These are phyloP conservation scores for Geotrichum reessii DNA, from an alignment of 1,139 yeast genomes.

Conservation along the genomic window DNA sequence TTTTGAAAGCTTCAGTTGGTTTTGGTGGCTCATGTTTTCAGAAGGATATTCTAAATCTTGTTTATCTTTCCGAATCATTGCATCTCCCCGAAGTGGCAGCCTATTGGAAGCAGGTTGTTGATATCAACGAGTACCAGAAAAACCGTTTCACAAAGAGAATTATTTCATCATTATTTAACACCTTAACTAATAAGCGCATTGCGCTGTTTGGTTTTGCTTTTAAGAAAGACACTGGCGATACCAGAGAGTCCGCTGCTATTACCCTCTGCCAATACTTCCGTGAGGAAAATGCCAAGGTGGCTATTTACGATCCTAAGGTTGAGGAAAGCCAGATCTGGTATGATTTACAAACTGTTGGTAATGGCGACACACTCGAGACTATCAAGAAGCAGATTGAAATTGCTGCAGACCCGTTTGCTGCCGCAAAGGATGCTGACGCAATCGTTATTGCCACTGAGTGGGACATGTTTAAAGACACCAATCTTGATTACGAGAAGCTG, in stretches of 20 bases:
- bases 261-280: constrained; percentile 27
- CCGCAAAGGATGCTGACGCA: constrained; percentile 30
- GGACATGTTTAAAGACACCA: constrained; percentile 28
- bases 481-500: constrained; percentile 28
- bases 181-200: constrained; percentile 28
- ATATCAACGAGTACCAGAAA: constrained; percentile 32
- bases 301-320: constrained; percentile 31
- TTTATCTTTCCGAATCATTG: constrained; percentile 29
- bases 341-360: constrained; percentile 25
- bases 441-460: constrained; percentile 31
- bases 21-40: constrained; percentile 32
- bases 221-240: constrained; percentile 32
- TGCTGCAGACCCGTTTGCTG: constrained; percentile 25
- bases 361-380: constrained; percentile 19
- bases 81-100: constrained; percentile 32
- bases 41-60: constrained; percentile 30
- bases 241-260: constrained; percentile 31
- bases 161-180: constrained; percentile 28
- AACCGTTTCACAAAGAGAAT: constrained; percentile 28
- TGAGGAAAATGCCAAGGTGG: constrained; percentile 27
- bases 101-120: constrained; percentile 32
- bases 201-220: constrained; percentile 31
- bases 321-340: constrained; percentile 30
- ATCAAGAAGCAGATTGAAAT: constrained; percentile 25
- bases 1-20: constrained; percentile 30